phyloP scores from a whole-genome alignment of 2,329 filamentous ascomycete species.

The Fusarium pseudonygamai region DNA sequence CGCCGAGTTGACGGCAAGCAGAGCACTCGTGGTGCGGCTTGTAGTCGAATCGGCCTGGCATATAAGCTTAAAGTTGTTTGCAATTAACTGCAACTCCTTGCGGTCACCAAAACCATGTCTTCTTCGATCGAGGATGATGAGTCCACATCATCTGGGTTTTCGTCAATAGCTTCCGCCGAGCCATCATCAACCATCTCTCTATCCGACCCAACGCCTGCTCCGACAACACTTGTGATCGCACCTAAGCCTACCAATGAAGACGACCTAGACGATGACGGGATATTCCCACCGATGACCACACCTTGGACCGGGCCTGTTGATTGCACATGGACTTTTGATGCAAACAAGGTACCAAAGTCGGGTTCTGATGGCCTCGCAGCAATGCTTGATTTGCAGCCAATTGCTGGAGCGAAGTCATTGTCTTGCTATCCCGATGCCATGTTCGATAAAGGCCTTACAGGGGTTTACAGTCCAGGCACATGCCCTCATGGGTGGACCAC shows the following conservation, averaged over 20 bases:
- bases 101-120: slow-evolving; percentile 26
- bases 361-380: slow-evolving; percentile 46
- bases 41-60: slow-evolving; percentile 31
- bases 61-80: neutral
- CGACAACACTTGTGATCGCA: slow-evolving; percentile 18
- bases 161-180: slow-evolving; percentile 20
- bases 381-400: slow-evolving; percentile 51
- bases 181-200: slow-evolving; percentile 29
- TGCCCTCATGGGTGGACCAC: slow-evolving; percentile 55
- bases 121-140: slow-evolving; percentile 29
- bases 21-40: slow-evolving; percentile 25
- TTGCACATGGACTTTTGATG: slow-evolving; percentile 53
- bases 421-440: slow-evolving; percentile 55
- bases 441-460: slow-evolving; percentile 50
- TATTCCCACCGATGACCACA: slow-evolving; percentile 51
- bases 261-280: slow-evolving; percentile 30
- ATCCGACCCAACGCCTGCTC: slow-evolving; percentile 26
- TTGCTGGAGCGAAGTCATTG: slow-evolving; percentile 49
- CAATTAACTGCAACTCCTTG: slow-evolving; percentile 5
- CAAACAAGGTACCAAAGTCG: slow-evolving; percentile 38
- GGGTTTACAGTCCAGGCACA: slow-evolving; percentile 53
- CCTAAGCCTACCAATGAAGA: slow-evolving; percentile 34
- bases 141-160: slow-evolving; percentile 11
- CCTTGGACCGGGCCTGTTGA: slow-evolving; percentile 49
- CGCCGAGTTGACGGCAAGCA: slow-evolving; percentile 38